Percentiles rank a stretch among this genome's conserved stretches.
Evolutionary conservation across 148 eudicot species (phyloP).

Genomic region (Pharnaceum exiguum): DNA sequence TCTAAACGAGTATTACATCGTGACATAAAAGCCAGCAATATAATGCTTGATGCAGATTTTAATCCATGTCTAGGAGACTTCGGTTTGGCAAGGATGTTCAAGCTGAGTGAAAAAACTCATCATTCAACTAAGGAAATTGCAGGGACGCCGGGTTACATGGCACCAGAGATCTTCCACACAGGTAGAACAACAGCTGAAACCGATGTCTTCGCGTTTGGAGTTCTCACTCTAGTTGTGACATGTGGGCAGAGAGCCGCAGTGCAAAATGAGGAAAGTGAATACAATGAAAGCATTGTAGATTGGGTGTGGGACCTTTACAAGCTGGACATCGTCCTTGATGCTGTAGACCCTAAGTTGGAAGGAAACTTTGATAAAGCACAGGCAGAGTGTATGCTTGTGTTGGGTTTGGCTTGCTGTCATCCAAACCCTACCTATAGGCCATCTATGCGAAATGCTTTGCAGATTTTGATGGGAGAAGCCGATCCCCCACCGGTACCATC

Average conservation of each 20-base stretch:
- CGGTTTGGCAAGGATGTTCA: conserved; percentile 39
- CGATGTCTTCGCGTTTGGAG: conserved; percentile 41
- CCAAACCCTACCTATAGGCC: conserved; percentile 42
- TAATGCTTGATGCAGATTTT: conserved; percentile 36
- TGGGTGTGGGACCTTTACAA: conserved; percentile 35
- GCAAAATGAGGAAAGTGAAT: conserved; percentile 6
- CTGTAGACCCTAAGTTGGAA: conserved; percentile 25
- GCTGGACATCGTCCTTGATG: conserved; percentile 11
- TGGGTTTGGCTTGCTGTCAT: conserved; percentile 35
- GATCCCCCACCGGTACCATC: conserved; percentile 26
- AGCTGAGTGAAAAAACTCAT: conserved; percentile 30
- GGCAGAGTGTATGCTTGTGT: conserved; percentile 20
- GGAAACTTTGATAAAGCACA: conserved; percentile 17
- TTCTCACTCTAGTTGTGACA: conserved; percentile 29
- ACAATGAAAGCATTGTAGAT: conserved; percentile 21
- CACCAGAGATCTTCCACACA: conserved; percentile 41
- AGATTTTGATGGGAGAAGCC: conserved; percentile 31
- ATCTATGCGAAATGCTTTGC: conserved; percentile 27
- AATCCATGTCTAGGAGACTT: conserved; percentile 43
- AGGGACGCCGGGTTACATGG: conserved; percentile 46
- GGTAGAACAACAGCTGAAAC: conserved; percentile 40
- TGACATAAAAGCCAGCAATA: conserved; percentile 42
- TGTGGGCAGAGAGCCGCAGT: conserved; percentile 27
- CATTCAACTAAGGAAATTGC: conserved; percentile 36
- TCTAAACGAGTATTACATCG: conserved; percentile 36